These are phyloP conservation scores for Pelargonium cotyledonis DNA, from an alignment of 441 rosid genomes.

Conservation along the genomic window DNA sequence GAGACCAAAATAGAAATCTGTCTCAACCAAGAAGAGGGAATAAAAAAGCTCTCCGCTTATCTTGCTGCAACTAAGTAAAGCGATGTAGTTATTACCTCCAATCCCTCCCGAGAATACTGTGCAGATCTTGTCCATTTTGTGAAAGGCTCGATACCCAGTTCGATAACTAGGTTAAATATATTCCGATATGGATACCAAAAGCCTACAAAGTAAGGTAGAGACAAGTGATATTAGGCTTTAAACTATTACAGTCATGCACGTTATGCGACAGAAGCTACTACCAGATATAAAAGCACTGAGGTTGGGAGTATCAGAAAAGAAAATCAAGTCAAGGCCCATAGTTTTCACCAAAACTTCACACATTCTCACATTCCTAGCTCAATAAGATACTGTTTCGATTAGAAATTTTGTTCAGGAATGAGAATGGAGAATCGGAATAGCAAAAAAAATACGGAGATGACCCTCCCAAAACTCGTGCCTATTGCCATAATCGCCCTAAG, in stretches of 20 bases:
- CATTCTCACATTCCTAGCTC: too few species aligned
- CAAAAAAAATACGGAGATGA: too few species aligned
- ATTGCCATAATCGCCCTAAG: too few species aligned
- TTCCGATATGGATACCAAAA: slow-evolving; percentile 56
- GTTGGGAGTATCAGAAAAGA: too few species aligned
- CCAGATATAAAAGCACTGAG: too few species aligned
- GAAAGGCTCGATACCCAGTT: slow-evolving; percentile 50
- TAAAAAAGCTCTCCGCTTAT: not conserved
- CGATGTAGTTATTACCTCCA: slow-evolving; percentile 34
- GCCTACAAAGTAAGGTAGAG: slow-evolving; percentile 27
- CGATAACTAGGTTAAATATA: slow-evolving; percentile 50
- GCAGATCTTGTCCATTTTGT: slow-evolving; percentile 46
- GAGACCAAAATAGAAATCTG: too few species aligned
- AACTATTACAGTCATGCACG: not conserved
- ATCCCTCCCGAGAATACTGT: slow-evolving; percentile 41
- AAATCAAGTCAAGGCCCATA: too few species aligned
- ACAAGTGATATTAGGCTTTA: slow-evolving; percentile 8
- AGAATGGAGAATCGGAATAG: too few species aligned
- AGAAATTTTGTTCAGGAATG: too few species aligned
- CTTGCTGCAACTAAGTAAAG: not conserved
- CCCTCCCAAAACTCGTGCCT: too few species aligned
- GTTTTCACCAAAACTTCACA: too few species aligned
- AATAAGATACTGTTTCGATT: too few species aligned
- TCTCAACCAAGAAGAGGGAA: not conserved
- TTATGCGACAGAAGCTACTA: not conserved